Conservation (phyloP, 176 grass and related monocot genomes). For the Raddia guianensis region DNA sequence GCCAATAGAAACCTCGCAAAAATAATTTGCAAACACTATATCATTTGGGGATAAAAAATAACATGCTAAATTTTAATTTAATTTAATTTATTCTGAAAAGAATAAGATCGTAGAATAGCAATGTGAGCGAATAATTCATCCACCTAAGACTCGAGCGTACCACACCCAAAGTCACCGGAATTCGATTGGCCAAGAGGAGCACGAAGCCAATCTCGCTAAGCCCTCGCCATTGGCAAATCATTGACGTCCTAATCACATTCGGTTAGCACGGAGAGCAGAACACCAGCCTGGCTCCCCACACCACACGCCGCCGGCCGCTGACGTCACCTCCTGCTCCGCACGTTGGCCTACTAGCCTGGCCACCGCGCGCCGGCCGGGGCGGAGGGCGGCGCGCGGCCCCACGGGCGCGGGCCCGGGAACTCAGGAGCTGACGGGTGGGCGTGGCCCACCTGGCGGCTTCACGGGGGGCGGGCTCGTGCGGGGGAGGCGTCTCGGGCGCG, state of each 20-base stretch:
- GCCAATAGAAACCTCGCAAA: no score
- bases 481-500: slow-evolving; percentile 31
- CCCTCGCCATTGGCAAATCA: not conserved
- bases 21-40: no score
- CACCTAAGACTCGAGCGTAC: no score
- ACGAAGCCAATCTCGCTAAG: not conserved
- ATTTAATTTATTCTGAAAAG: no score
- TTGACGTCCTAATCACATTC: not conserved
- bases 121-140: no score
- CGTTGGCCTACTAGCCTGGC: no score
- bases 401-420: not conserved
- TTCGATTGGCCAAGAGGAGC: not conserved
- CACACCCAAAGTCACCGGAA: not conserved
- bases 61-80: no score
- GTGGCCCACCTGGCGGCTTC: not conserved
- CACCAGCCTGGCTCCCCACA: slow-evolving; percentile 17
- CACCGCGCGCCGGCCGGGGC: not conserved
- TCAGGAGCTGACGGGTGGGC: slow-evolving; percentile 2
- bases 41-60: no score
- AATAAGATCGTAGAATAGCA: no score
- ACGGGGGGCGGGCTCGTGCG: not conserved
- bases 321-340: slow-evolving; percentile 15
- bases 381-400: slow-evolving; percentile 11
- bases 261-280: not conserved
- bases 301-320: slow-evolving; percentile 37